Base-by-base conservation (phyloP, 352 stramenopile species). In the Phytophthora rubi region DNA sequence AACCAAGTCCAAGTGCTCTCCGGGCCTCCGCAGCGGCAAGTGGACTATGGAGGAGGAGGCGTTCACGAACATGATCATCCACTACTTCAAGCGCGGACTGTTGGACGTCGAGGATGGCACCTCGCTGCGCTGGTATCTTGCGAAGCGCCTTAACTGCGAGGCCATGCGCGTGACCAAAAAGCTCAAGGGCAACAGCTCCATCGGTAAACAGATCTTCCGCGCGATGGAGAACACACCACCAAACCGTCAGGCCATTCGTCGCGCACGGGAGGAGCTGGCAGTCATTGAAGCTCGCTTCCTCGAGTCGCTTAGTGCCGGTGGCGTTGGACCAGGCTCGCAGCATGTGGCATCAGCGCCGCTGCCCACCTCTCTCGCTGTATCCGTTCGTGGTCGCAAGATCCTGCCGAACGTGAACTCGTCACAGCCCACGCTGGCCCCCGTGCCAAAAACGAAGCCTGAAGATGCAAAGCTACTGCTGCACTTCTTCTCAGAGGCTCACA, bases 121-220 rank as follows among this genome's bases (percentile, higher is more conserved):
- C 37, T 93, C 85, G 26, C 75, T 96, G 63, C 87, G 89, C 30
- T 94, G 87, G 86, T 96, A 92, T 76, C 74, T 96, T 39, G 81
- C 86, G 6, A 93, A 95, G 75, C 85, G 85, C 0, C 73, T 96
- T 6, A 95, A 95, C 61, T 96, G 89, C 65, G 88, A 96, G 55
- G 86, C 89, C 8, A 96, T 96, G 89, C 86, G 89, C 45, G 87
- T 96, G 59, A 95, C 89, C 28, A 96, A 96, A 66, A 96, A 96
- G 70, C 81, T 96, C 70, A 96, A 94, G 66, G 87, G 87, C 58
- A 93, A 95, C 67, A 93, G 82, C 70, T 95, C 86, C 37, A 94
- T 96, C 70, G 89, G 89, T 23, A 96, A 96, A 61, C 87, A 96
- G 71, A 93, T 96, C 58, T 96, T 95, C 62, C 86, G 89, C 30